Evolutionary conservation across 2,329 filamentous ascomycete species (phyloP).

Genomic region (Coniochaeta pulveracea): DNA sequence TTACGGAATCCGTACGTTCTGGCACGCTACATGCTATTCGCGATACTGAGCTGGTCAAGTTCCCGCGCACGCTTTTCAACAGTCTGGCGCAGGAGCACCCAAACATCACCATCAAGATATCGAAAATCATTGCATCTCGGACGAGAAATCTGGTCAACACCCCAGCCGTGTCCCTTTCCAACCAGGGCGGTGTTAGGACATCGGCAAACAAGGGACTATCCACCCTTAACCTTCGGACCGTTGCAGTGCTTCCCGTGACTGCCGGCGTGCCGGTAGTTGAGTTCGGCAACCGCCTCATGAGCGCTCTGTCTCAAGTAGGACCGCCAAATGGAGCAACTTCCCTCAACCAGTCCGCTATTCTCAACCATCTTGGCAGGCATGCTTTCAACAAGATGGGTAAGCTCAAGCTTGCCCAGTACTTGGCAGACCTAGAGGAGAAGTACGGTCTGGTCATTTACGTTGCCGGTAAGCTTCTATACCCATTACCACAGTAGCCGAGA

Average conservation of each 20-base stretch:
- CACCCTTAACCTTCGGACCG: constrained; percentile 83
- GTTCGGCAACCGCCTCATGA: constrained; percentile 81
- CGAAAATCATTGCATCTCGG: constrained; percentile 91
- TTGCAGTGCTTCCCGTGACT: constrained; percentile 84
- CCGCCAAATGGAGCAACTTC: constrained; percentile 83
- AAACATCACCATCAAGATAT: constrained; percentile 97
- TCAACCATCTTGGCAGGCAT: constrained; percentile 90
- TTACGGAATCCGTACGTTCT: constrained; percentile 86
- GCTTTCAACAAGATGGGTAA: constrained; percentile 98
- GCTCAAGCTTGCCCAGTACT: constrained; percentile 86
- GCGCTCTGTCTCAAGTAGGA: constrained; percentile 80
- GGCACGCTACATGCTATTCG: constrained; percentile 91
- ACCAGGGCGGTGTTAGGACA: constrained; percentile 47
- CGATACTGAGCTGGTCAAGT: constrained; percentile 92
- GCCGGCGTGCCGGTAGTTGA: constrained; percentile 88
- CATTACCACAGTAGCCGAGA: neutral
- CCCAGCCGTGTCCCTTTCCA: constrained; percentile 54
- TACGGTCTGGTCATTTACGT: constrained; percentile 93
- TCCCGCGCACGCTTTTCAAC: constrained; percentile 92
- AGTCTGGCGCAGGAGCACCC: constrained; percentile 94
- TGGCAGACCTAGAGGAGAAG: constrained; percentile 94
- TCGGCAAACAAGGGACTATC: constrained; percentile 63
- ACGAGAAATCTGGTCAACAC: constrained; percentile 87
- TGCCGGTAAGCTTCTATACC: constrained; percentile 45
- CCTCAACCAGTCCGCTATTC: constrained; percentile 83